A percentile compares a stretch with the other conserved stretches of the same genome.
Evolutionary conservation across 1,284 basidiomycete genomes (phyloP).

Genomic region (Ceratobasidium sp.): DNA sequence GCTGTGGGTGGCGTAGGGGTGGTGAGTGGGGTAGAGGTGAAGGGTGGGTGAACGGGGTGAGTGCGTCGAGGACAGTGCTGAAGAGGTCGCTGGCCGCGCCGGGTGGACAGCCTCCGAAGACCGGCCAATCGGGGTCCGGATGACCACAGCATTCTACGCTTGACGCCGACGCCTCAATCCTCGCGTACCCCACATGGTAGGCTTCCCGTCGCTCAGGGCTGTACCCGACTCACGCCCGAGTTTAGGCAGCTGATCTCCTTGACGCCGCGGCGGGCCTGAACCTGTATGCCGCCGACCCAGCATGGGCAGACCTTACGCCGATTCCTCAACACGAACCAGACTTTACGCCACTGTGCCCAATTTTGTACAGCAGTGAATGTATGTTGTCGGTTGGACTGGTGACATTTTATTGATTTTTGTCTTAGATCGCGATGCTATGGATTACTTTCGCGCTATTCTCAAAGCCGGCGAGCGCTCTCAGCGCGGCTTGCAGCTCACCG

Average conservation of each 20-base stretch:
- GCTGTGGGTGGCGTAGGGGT: too few species aligned
- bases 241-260: not conserved
- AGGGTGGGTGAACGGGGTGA: too few species aligned
- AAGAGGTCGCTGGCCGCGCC: too few species aligned
- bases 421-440: conserved; percentile 89
- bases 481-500: conserved; percentile 85
- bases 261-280: not conserved
- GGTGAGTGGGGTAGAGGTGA: too few species aligned
- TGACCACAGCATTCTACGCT: not conserved
- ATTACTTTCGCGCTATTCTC: conserved; percentile 88
- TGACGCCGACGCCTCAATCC: not conserved
- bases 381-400: conserved; percentile 55
- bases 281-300: conserved; percentile 68
- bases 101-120: too few species aligned
- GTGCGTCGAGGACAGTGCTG: too few species aligned
- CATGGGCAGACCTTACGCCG: conserved; percentile 84
- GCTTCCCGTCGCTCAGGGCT: not conserved
- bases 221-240: not conserved
- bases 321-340: conserved; percentile 81
- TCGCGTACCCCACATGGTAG: not conserved
- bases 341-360: conserved; percentile 82
- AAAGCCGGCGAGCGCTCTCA: conserved; percentile 78
- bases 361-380: conserved; percentile 90
- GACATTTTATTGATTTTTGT: conserved; percentile 25
- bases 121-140: conserved; percentile 8